Base-by-base conservation (phyloP, 2,329 filamentous ascomycete species). In the Aureobasidium zeae region DNA sequence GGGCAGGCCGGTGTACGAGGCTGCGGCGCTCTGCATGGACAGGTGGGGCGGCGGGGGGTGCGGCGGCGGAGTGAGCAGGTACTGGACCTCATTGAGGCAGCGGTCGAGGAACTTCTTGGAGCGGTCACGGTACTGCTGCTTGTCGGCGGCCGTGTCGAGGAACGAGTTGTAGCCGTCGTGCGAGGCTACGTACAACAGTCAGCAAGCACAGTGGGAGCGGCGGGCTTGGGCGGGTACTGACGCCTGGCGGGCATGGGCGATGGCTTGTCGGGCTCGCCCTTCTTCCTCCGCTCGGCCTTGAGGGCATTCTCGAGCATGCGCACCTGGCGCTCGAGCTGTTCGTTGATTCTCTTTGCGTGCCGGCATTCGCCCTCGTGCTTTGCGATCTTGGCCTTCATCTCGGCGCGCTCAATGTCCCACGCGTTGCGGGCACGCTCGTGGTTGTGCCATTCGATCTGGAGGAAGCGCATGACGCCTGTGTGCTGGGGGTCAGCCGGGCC, bases 391-490 rank as follows among this genome's bases (percentile, higher is more conserved):
- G 86, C 87, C 70, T 94, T 94, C 91, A 98, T 96, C 69, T 98
- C 91, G 57, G 94, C 91, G 60, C 87, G 82, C 66, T 98, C 91
- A 61, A 98, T 98, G 65, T 98, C 91, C 91, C 91, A 98, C 26
- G 87, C 82, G 67, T 98, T 98, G 56, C 91, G 80, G 61, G 95
- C 91, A 66, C 91, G 84, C 67, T 98, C 91, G 64, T 98, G 89
- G 54, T 86, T 83, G 66, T 98, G 91, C 91, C 91, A 98, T 76
- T 98, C 89, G 35, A 91, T 91, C 68, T 98, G 91, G 28, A 98
- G 78, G 63, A 98, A 98, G 65, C 91, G 88, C 91, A 98, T 98
- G 26, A 98, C 91, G 60, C 91, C 86, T 91, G 54, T 24, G 44
- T 24, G 30, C 24, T n/a, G n/a, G 30, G 25, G 10, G 36, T 38